Evolutionary conservation across 2,329 filamentous ascomycete genomes (phyloP).

Genomic region (Stemphylium lycopersici): DNA sequence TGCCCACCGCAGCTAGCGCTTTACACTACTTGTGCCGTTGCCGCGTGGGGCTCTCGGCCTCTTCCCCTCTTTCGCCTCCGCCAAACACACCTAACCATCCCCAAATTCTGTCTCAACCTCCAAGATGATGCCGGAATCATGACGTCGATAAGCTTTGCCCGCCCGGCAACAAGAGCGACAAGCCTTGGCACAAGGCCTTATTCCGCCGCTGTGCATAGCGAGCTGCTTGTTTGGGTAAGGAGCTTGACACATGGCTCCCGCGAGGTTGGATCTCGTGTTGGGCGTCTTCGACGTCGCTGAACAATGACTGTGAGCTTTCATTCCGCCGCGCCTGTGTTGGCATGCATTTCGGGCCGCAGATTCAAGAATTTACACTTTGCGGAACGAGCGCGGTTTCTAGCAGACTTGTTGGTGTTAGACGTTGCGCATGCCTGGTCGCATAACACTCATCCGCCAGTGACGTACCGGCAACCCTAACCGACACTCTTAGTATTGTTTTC

Average conservation of each 20-base stretch:
- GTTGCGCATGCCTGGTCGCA: background rate
- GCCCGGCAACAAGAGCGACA: constrained; percentile 15
- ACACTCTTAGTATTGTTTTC: constrained; percentile 7
- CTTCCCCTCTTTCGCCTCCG: constrained; percentile 12
- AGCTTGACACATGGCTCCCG: constrained; percentile 2
- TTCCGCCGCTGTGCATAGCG: constrained; percentile 14
- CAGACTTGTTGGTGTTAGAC: background rate
- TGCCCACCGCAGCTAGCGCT: constrained; percentile 6
- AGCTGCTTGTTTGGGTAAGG: constrained; percentile 25
- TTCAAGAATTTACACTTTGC: too few relatives aligned
- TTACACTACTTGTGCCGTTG: background rate
- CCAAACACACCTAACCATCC: background rate
- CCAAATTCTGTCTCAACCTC: background rate
- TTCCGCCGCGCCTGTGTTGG: background rate
- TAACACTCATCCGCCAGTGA: constrained; percentile 1
- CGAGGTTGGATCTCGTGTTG: background rate
- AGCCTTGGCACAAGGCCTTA: constrained; percentile 17
- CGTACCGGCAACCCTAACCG: constrained; percentile 4
- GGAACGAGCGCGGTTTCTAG: background rate
- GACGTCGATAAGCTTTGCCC: constrained; percentile 29
- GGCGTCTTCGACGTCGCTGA: background rate
- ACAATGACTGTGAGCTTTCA: background rate
- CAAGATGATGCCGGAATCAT: constrained; percentile 11
- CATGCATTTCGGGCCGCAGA: background rate
- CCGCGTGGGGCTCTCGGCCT: background rate